phyloP scores from a whole-genome alignment of 306 rosid genomes.

The Corylus avellana region DNA sequence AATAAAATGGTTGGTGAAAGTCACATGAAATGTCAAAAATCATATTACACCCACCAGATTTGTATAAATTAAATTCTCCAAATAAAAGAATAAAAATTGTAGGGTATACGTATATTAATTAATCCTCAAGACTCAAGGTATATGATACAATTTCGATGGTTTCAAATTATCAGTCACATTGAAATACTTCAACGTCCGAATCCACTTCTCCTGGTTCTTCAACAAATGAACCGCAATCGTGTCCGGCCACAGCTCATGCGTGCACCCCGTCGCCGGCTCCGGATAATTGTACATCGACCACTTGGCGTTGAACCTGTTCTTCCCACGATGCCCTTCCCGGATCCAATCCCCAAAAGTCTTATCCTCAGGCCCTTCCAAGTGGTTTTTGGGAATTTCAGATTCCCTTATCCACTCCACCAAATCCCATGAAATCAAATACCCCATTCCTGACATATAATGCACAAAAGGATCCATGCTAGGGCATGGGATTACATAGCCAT shows the following conservation, averaged over 20 bases:
- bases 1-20: too few relatives aligned
- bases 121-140: slow-evolving; percentile 33
- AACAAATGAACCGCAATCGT: slow-evolving; percentile 92
- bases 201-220: slow-evolving; percentile 89
- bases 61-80: slow-evolving; percentile 7
- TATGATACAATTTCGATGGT: slow-evolving; percentile 78
- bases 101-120: background rate
- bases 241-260: slow-evolving; percentile 78
- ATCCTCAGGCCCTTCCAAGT: slow-evolving; percentile 85
- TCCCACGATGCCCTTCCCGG: slow-evolving; percentile 51
- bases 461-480: slow-evolving; percentile 88
- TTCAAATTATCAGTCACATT: slow-evolving; percentile 62
- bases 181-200: slow-evolving; percentile 62
- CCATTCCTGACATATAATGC: slow-evolving; percentile 98
- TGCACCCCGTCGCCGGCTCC: slow-evolving; percentile 70
- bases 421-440: slow-evolving; percentile 87
- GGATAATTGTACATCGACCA: slow-evolving; percentile 96
- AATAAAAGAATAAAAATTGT: slow-evolving; percentile 14
- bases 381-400: slow-evolving; percentile 73
- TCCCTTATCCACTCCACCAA: slow-evolving; percentile 79
- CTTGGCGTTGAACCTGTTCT: slow-evolving; percentile 80
- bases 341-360: slow-evolving; percentile 83
- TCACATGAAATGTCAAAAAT: background rate
- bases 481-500: slow-evolving; percentile 92
- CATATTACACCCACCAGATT: background rate